Percentiles rank a stretch among this genome's conserved stretches.
These are phyloP conservation scores for Coriaria nepalensis DNA, from an alignment of 306 rosid species.

Conservation along the genomic window DNA sequence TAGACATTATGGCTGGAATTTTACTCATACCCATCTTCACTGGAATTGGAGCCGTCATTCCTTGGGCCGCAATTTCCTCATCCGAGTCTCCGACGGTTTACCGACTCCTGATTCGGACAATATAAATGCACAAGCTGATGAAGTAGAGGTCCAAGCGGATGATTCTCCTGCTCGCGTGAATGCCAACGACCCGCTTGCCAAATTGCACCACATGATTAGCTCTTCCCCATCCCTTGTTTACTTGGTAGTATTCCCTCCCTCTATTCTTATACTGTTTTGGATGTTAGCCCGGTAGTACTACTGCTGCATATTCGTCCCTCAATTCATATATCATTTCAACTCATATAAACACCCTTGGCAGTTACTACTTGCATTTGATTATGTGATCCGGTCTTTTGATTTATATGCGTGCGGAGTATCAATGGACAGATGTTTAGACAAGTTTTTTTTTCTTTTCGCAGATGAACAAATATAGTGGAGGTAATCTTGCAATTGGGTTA, in stretches of 20 bases:
- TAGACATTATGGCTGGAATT: conserved; percentile 9
- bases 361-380: no score
- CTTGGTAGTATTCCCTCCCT: conserved; percentile 15
- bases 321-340: no score
- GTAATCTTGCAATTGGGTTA: conserved; percentile 44
- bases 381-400: not conserved
- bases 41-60: conserved; percentile 6
- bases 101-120: conserved; percentile 11
- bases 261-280: no score
- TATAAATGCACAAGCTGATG: conserved; percentile 9
- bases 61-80: conserved; percentile 3
- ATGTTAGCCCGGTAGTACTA: no score
- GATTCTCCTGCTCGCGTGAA: conserved; percentile 1
- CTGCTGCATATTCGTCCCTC: no score
- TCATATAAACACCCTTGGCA: no score
- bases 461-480: conserved; percentile 29
- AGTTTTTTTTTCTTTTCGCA: conserved; percentile 4
- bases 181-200: conserved; percentile 15
- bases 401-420: not conserved
- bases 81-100: conserved; percentile 23
- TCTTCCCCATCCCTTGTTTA: conserved; percentile 22
- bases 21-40: conserved; percentile 3
- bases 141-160: conserved; percentile 7
- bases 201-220: conserved; percentile 22
- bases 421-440: not conserved